Evolutionary conservation across 768 basidiomycete genomes (phyloP).

Genomic region (Rhodosporidiobolus odoratus): DNA sequence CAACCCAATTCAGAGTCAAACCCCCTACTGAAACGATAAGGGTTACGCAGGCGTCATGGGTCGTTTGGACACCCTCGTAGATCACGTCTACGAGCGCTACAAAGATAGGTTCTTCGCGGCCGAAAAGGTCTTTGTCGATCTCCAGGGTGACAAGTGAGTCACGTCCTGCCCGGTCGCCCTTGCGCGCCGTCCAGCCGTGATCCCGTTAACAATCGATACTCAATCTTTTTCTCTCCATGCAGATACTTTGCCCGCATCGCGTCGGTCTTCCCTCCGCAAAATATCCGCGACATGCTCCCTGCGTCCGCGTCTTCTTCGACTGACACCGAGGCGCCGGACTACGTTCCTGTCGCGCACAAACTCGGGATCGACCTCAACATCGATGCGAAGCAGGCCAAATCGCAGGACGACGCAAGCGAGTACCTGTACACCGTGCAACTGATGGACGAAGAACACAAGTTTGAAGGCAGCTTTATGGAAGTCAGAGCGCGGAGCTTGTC

Average conservation of each 20-base stretch:
- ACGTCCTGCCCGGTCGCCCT: not conserved
- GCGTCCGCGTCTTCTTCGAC: slow-evolving; percentile 36
- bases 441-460: slow-evolving; percentile 49
- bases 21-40: not conserved
- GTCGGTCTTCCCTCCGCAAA: slow-evolving; percentile 59
- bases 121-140: slow-evolving; percentile 84
- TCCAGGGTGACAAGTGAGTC: slow-evolving; percentile 72
- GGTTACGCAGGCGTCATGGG: slow-evolving; percentile 78
- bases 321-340: slow-evolving; percentile 45
- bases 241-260: slow-evolving; percentile 79
- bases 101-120: slow-evolving; percentile 88
- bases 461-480: slow-evolving; percentile 73
- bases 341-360: slow-evolving; percentile 54
- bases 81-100: slow-evolving; percentile 91
- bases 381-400: slow-evolving; percentile 62
- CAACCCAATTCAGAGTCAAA: not conserved
- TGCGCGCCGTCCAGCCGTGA: not conserved
- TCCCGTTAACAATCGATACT: not conserved
- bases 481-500: slow-evolving; percentile 74
- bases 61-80: slow-evolving; percentile 87
- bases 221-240: not conserved
- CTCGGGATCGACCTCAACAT: slow-evolving; percentile 74
- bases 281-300: slow-evolving; percentile 47
- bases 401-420: slow-evolving; percentile 67
- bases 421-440: slow-evolving; percentile 88